These are phyloP conservation scores for Mycocalia duriaeana DNA, from an alignment of 1,284 basidiomycete species.

Conservation along the genomic window DNA sequence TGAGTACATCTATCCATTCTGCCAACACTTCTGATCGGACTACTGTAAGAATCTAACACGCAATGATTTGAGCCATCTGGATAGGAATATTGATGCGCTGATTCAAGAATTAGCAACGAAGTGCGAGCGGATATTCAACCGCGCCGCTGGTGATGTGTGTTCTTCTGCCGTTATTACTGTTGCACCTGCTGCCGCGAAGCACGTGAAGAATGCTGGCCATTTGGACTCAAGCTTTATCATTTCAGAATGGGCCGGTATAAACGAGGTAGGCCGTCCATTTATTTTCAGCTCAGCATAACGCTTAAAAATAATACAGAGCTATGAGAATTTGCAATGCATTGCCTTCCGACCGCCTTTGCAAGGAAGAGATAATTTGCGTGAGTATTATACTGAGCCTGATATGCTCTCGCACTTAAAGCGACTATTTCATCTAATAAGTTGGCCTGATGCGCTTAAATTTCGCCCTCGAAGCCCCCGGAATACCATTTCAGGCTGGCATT, in stretches of 20 bases:
- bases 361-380: slow-evolving; percentile 29
- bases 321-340: no score
- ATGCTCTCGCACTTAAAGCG: background rate
- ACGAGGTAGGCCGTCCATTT: slow-evolving; percentile 39
- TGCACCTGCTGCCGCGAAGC: slow-evolving; percentile 22
- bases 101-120: slow-evolving; percentile 54
- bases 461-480: slow-evolving; percentile 31
- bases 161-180: slow-evolving; percentile 50
- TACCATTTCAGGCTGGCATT: slow-evolving; percentile 36
- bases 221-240: slow-evolving; percentile 31
- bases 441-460: slow-evolving; percentile 48
- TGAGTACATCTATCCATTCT: slow-evolving; percentile 26
- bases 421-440: slow-evolving; percentile 30
- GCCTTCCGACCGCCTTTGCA: no score
- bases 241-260: slow-evolving; percentile 48
- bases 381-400: slow-evolving; percentile 13
- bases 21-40: slow-evolving; percentile 21
- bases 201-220: slow-evolving; percentile 21
- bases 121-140: slow-evolving; percentile 58
- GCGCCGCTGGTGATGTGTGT: slow-evolving; percentile 58
- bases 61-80: slow-evolving; percentile 50
- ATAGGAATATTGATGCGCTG: slow-evolving; percentile 67
- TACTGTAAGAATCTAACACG: slow-evolving; percentile 40
- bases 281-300: slow-evolving; percentile 9
- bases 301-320: no score